Conservation (phyloP, 1,284 basidiomycete species). For the Calocybe gambosa region DNA sequence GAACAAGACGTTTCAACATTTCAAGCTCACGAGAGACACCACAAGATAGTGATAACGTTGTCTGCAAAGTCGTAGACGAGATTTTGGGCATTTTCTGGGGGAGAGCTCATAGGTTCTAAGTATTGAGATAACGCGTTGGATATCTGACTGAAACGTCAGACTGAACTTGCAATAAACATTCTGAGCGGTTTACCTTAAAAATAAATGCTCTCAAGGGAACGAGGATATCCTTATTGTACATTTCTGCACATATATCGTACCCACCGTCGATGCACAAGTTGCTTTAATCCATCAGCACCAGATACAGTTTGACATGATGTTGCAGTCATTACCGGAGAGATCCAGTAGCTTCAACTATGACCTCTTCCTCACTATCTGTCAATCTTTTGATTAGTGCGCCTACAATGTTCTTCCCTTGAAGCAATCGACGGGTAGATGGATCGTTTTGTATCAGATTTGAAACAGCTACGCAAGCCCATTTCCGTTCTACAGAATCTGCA, state of each 20-base stretch:
- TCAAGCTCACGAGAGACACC: slow-evolving; percentile 83
- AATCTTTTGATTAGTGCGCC: slow-evolving; percentile 79
- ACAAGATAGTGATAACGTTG: slow-evolving; percentile 84
- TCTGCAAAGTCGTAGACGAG: slow-evolving; percentile 84
- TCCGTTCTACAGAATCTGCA: slow-evolving; percentile 70
- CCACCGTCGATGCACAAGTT: slow-evolving; percentile 94
- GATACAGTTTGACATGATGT: not conserved
- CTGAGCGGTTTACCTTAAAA: slow-evolving; percentile 51
- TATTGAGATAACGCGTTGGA: slow-evolving; percentile 67
- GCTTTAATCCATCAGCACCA: slow-evolving; percentile 33
- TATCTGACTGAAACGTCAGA: slow-evolving; percentile 43
- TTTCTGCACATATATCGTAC: slow-evolving; percentile 89
- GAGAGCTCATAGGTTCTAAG: slow-evolving; percentile 50
- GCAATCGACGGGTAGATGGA: slow-evolving; percentile 77
- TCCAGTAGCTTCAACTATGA: slow-evolving; percentile 80
- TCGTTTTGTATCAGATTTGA: slow-evolving; percentile 85
- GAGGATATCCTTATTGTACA: slow-evolving; percentile 93
- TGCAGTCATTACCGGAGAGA: slow-evolving; percentile 57
- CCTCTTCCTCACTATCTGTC: slow-evolving; percentile 81
- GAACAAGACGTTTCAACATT: not conserved
- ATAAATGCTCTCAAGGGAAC: slow-evolving; percentile 68
- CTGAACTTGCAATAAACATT: not conserved
- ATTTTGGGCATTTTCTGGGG: slow-evolving; percentile 64
- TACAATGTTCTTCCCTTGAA: slow-evolving; percentile 89
- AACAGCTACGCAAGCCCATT: slow-evolving; percentile 91